A percentile compares a stretch with the other conserved stretches of the same genome.
Evolutionary conservation across 2,329 filamentous ascomycete genomes (phyloP).

Genomic region (Capronia americana): DNA sequence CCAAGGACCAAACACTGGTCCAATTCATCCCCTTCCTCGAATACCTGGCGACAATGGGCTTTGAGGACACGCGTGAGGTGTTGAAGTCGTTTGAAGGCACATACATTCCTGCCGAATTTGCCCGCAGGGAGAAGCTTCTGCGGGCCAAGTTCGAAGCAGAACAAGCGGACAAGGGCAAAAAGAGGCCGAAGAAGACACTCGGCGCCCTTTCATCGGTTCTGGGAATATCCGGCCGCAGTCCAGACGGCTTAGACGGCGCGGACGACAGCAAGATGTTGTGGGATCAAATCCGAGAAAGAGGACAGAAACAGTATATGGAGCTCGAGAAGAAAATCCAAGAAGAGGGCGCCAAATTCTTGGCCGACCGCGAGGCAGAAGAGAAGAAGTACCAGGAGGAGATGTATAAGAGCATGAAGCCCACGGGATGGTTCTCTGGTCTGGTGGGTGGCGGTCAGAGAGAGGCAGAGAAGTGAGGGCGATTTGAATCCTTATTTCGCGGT

Average conservation of each 20-base stretch:
- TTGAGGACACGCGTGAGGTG: constrained; percentile 82
- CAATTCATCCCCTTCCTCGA: constrained; percentile 94
- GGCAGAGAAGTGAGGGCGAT: constrained; percentile 32
- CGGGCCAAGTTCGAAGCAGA: constrained; percentile 75
- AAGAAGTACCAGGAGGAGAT: constrained; percentile 89
- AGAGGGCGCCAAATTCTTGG: constrained; percentile 94
- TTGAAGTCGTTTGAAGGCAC: constrained; percentile 88
- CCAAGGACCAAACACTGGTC: constrained; percentile 84
- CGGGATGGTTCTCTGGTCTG: constrained; percentile 63
- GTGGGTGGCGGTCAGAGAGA: constrained; percentile 51
- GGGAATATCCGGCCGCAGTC: constrained; percentile 73
- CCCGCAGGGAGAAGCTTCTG: constrained; percentile 82
- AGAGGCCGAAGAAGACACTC: constrained; percentile 66
- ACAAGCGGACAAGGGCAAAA: constrained; percentile 70
- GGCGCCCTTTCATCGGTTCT: constrained; percentile 73
- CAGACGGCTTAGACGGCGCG: constrained; percentile 62
- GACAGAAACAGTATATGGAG: constrained; percentile 85
- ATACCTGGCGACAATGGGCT: constrained; percentile 93
- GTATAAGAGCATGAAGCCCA: constrained; percentile 89
- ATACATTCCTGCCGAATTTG: constrained; percentile 88
- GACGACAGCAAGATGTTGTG: constrained; percentile 86
- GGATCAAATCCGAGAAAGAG: constrained; percentile 90
- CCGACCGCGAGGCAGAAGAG: constrained; percentile 86
- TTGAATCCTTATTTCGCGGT: background rate
- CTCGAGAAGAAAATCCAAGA: constrained; percentile 90